A percentile compares a stretch with the other conserved stretches of the same genome.
Evolutionary conservation across 768 basidiomycete genomes (phyloP).

Genomic region (Podaxis sp.): DNA sequence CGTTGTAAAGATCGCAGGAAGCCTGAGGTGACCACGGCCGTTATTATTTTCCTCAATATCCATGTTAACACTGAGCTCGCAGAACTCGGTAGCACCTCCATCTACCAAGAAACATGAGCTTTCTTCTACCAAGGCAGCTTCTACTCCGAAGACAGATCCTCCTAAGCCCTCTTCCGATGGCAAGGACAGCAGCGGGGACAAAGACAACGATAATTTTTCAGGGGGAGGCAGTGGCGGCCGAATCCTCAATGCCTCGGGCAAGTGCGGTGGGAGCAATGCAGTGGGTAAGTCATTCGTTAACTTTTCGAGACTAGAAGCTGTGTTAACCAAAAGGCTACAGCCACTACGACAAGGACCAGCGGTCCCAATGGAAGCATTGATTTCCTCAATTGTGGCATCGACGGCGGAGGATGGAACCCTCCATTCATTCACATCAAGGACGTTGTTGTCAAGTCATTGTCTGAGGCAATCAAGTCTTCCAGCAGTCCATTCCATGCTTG

Average conservation of each 20-base stretch:
- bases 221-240: constrained; percentile 7
- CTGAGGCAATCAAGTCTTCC: constrained; percentile 40
- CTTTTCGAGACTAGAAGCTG: neutral
- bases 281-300: constrained; percentile 30
- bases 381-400: constrained; percentile 78
- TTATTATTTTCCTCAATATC: neutral
- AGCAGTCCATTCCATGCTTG: constrained; percentile 60
- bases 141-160: constrained; percentile 8
- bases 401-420: constrained; percentile 69
- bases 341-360: constrained; percentile 37
- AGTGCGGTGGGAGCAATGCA: constrained; percentile 10
- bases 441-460: constrained; percentile 42
- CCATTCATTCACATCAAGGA: constrained; percentile 53
- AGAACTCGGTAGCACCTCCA: constrained; percentile 2
- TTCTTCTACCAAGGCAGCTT: constrained; percentile 6
- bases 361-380: constrained; percentile 72
- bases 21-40: neutral
- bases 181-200: neutral
- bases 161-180: neutral
- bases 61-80: neutral
- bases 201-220: neutral
- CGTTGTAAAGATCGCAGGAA: constrained; percentile 21
- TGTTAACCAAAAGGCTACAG: constrained; percentile 26
- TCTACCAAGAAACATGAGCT: constrained; percentile 7
- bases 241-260: constrained; percentile 9